Percentiles rank a stretch among this genome's conserved stretches.
Evolutionary conservation across 1,284 basidiomycete species (phyloP).

Genomic region (Fomitopsis palustris): DNA sequence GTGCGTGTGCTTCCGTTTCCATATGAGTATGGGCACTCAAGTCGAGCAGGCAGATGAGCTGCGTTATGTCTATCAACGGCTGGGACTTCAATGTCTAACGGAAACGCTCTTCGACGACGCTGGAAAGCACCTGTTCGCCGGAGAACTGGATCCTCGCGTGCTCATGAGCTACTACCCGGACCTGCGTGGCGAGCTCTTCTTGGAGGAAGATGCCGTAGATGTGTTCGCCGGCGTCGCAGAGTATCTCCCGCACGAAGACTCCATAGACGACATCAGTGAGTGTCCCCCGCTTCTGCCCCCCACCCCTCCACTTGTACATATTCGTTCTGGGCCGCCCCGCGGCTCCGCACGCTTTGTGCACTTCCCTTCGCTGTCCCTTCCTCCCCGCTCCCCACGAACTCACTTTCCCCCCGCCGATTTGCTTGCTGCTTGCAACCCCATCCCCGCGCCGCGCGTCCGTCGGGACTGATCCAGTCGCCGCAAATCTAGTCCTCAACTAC

Average conservation of each 20-base stretch:
- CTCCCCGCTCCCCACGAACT: conserved; percentile 25
- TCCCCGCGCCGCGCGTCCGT: conserved; percentile 24
- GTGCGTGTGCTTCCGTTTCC: conserved; percentile 26
- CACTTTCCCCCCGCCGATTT: conserved; percentile 8
- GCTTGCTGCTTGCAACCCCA: neutral
- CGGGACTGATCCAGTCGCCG: conserved; percentile 76
- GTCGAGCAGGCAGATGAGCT: conserved; percentile 55
- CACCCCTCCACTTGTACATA: conserved; percentile 14
- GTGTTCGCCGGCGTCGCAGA: conserved; percentile 68
- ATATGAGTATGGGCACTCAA: neutral
- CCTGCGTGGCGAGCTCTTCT: conserved; percentile 57
- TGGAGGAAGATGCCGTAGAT: conserved; percentile 41
- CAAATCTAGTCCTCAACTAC: conserved; percentile 87
- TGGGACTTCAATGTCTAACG: conserved; percentile 69
- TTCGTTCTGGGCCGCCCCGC: neutral
- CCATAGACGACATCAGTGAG: conserved; percentile 77
- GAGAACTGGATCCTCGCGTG: conserved; percentile 72
- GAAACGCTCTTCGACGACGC: conserved; percentile 79
- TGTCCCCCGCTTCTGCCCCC: conserved; percentile 24
- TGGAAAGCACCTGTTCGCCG: conserved; percentile 66
- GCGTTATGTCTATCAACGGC: conserved; percentile 71
- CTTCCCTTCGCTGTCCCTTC: conserved; percentile 15
- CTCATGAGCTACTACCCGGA: conserved; percentile 76
- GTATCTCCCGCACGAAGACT: conserved; percentile 58
- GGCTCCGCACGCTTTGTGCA: conserved; percentile 10